Base-by-base conservation (phyloP, 2,329 filamentous ascomycete genomes). In the Talaromyces rugulosus region DNA sequence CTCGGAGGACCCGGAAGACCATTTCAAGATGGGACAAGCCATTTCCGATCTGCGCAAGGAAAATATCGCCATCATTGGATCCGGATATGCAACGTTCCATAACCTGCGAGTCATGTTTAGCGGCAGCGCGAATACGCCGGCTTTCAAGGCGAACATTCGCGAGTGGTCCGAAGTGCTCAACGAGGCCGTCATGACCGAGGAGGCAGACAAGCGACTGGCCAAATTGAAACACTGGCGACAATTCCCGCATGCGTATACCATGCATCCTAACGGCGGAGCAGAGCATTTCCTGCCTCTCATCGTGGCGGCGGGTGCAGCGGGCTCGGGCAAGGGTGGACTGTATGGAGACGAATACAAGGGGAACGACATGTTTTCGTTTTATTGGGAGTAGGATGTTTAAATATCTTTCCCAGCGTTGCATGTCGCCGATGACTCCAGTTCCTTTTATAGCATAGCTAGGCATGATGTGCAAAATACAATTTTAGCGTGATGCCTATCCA, bases 211-310 rank as follows among this genome's bases (percentile, higher is more conserved):
- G 33, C 50, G 62, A 55, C 23, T 58, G n/a, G 59, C 50, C 42
- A 63, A 63, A 30, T 36, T 63, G 23, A 61, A 58, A 16, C 50
- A 51, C 7, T 63, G 62, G 62, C 56, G 62, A 30, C 44, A 63
- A 14, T 61, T 61, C 30, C 62, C 62, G 11, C 59, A 61, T 42
- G 59, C 55, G 3, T 63, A 61, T 23, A 56, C 18, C 11, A 61
- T 61, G 58, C 62, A 63, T 33, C 59, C 62, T 12, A 52, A 33
- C 11, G 54, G 60, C 31, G 59, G 62, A 12, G 59, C 59, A 23
- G 62, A 63, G 23, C 62, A 63, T 34, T 61, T 63, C 50, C 18
- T 63, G 51, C 62, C 62, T 18, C 40, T 63, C n/a, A 61, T 63
- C 47, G 62, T 63, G 27, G 40, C 61, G 5, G 61, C 61, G 5